Evolutionary conservation across 306 rosid species (phyloP).

Genomic region (Morella rubra): DNA sequence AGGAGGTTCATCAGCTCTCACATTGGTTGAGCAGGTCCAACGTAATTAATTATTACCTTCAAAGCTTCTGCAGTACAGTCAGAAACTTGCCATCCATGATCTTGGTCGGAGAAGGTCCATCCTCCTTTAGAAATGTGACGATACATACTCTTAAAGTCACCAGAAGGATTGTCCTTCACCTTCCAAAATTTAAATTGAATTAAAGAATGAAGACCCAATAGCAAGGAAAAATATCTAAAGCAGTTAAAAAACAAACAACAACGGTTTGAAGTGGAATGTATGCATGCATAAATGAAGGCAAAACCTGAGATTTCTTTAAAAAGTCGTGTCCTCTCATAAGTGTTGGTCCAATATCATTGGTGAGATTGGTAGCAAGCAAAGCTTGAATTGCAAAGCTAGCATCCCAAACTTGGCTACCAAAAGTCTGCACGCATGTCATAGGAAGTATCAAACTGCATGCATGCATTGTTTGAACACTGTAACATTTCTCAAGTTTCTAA

Average conservation of each 20-base stretch:
- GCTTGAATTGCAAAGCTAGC: conserved; percentile 38
- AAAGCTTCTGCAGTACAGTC: conserved; percentile 46
- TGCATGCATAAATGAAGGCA: not conserved
- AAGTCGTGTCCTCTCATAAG: conserved; percentile 32
- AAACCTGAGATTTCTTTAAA: conserved; percentile 33
- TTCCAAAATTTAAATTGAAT: not conserved
- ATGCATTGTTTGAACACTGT: too few species aligned
- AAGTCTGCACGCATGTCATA: conserved; percentile 25
- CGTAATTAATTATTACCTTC: conserved; percentile 28
- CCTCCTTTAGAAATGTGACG: conserved; percentile 45
- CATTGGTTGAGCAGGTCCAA: not conserved
- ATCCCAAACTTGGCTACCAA: conserved; percentile 48
- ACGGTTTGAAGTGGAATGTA: not conserved
- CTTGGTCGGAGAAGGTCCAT: conserved; percentile 44
- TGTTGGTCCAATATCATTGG: conserved; percentile 8
- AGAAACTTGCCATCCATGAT: conserved; percentile 45
- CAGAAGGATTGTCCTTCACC: not conserved
- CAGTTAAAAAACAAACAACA: too few species aligned
- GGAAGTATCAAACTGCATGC: not conserved
- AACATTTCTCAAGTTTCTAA: too few species aligned
- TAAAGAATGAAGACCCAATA: too few species aligned
- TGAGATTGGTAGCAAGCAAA: conserved; percentile 27
- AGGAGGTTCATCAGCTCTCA: too few species aligned
- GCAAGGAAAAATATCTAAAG: too few species aligned
- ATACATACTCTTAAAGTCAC: conserved; percentile 21